Evolutionary conservation across 192 early-diverging fungal genomes (phyloP).

Genomic region (Coemansia reversa): DNA sequence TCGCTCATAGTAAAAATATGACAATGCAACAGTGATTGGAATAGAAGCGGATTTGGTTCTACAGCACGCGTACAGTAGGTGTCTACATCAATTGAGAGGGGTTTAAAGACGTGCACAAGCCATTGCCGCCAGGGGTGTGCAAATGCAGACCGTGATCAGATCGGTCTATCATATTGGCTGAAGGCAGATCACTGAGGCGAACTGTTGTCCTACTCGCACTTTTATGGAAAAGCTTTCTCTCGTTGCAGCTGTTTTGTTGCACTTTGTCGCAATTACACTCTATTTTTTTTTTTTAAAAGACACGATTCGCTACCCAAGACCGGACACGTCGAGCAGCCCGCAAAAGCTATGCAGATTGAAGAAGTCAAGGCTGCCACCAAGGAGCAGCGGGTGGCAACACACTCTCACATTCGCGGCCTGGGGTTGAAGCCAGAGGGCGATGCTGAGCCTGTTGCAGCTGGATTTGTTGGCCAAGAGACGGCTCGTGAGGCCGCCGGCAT

Average conservation of each 20-base stretch:
- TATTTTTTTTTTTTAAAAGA: background rate
- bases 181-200: background rate
- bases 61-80: background rate
- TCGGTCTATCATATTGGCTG: too few relatives aligned
- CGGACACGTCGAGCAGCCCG: background rate
- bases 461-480: constrained; percentile 96
- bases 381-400: constrained; percentile 92
- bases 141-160: background rate
- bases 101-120: background rate
- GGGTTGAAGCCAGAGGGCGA: constrained; percentile 85
- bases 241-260: background rate
- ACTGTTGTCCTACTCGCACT: background rate
- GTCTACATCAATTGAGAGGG: background rate
- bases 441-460: constrained; percentile 82
- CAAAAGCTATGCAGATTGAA: constrained; percentile 78
- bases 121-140: background rate
- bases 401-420: constrained; percentile 97
- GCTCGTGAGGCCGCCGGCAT: constrained; percentile 96
- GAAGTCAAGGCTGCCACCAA: constrained; percentile 88
- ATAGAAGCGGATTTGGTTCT: background rate
- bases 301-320: background rate
- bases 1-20: constrained; percentile 7
- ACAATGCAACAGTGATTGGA: background rate
- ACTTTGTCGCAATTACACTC: background rate
- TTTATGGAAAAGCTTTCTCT: background rate